These are phyloP conservation scores for Pisolithus albus DNA, from an alignment of 768 basidiomycete species.

Conservation along the genomic window DNA sequence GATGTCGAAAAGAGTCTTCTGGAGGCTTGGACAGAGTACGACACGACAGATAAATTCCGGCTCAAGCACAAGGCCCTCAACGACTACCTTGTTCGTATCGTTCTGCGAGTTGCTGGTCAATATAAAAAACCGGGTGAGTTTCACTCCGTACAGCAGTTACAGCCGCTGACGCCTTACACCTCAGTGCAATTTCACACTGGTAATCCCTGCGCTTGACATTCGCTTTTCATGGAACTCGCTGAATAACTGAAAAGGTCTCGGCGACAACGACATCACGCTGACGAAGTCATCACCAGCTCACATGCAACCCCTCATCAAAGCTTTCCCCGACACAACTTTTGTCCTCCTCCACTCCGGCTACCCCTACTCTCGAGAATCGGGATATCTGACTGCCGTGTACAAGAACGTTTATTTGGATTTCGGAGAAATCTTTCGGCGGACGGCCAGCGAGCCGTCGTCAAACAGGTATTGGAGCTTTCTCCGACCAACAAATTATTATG, in stretches of 20 bases:
- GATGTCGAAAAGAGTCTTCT: conserved; percentile 27
- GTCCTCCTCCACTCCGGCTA: conserved; percentile 74
- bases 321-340: conserved; percentile 51
- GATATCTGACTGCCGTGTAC: conserved; percentile 67
- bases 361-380: conserved; percentile 72
- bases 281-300: conserved; percentile 54
- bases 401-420: conserved; percentile 74
- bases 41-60: conserved; percentile 37
- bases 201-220: not conserved
- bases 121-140: conserved; percentile 55
- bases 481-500: conserved; percentile 79
- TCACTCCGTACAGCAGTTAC: not conserved
- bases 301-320: conserved; percentile 62
- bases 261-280: conserved; percentile 64
- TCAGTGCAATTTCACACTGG: conserved; percentile 80
- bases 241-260: conserved; percentile 36
- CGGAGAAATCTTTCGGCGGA: conserved; percentile 63
- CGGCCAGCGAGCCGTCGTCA: conserved; percentile 55
- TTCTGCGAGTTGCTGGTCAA: conserved; percentile 46
- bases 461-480: conserved; percentile 60
- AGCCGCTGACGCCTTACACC: not conserved
- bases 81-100: conserved; percentile 54
- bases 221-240: not conserved
- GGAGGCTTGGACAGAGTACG: conserved; percentile 30
- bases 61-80: conserved; percentile 58